These are phyloP conservation scores for Pichia sp. DNA, from an alignment of 1,139 yeast genomes.

Conservation along the genomic window DNA sequence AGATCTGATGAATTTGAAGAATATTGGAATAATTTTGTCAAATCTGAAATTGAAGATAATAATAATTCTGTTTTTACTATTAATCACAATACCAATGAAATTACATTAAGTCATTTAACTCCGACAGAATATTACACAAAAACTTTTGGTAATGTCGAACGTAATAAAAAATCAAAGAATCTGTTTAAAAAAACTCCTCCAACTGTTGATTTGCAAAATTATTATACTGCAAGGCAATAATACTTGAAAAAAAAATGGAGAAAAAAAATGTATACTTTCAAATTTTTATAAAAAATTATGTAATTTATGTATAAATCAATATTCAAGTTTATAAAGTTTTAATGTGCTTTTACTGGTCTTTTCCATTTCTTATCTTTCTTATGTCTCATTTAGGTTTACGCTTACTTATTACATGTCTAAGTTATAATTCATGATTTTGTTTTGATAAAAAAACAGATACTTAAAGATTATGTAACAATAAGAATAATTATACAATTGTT, in stretches of 20 bases:
- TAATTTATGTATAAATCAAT: no score
- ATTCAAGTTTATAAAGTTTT: neutral
- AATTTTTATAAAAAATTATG: no score
- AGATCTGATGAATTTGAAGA: slow-evolving; percentile 63
- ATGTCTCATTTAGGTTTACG: neutral
- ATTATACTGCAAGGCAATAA: slow-evolving; percentile 1
- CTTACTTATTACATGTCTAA: no score
- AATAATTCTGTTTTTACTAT: slow-evolving; percentile 40
- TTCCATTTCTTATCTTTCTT: neutral
- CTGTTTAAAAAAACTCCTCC: slow-evolving; percentile 18
- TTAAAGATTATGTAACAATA: neutral
- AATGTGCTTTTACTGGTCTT: neutral
- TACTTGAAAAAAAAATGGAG: no score
- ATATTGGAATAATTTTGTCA: slow-evolving; percentile 68
- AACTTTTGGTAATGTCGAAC: slow-evolving; percentile 17
- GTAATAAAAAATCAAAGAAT: slow-evolving; percentile 15
- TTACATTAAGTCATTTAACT: slow-evolving; percentile 21
- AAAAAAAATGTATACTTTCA: no score
- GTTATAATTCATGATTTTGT: neutral
- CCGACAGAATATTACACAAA: slow-evolving; percentile 24
- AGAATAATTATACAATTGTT: neutral
- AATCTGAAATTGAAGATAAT: slow-evolving; percentile 35
- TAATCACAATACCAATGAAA: slow-evolving; percentile 18
- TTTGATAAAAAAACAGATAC: neutral
- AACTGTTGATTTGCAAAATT: slow-evolving; percentile 6